A percentile compares a stretch with the other conserved stretches of the same genome.
phyloP scores from a whole-genome alignment of 495 filamentous ascomycete genomes.

The Thermochaetoides thermophila region DNA sequence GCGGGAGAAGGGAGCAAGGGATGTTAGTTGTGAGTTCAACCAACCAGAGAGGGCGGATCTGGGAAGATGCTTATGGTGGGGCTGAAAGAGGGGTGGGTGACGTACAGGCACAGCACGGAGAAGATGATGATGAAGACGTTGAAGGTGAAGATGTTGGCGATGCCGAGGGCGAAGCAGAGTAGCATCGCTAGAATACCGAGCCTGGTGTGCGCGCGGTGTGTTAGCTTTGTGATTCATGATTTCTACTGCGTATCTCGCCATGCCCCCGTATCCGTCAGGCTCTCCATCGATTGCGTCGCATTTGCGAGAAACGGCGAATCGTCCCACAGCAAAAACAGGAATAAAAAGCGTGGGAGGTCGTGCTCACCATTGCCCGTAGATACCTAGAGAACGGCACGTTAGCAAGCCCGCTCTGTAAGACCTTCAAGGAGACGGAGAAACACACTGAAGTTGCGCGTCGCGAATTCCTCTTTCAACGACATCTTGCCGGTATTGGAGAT shows the following conservation, averaged over 20 bases:
- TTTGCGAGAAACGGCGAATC: no score
- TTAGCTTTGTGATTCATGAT: constrained; percentile 8
- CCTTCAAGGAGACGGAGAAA: constrained; percentile 4
- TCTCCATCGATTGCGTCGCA: no score
- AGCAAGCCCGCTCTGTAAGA: constrained; percentile 6
- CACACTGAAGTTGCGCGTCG: constrained; percentile 96
- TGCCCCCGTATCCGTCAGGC: no score
- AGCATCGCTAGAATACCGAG: constrained; percentile 87
- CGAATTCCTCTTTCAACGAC: constrained; percentile 61
- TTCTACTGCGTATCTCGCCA: no score
- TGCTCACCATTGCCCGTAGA: constrained; percentile 97
- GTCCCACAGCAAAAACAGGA: no score
- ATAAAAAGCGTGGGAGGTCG: no score
- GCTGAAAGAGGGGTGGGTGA: constrained; percentile 17
- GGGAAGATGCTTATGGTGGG: no score
- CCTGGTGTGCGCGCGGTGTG: constrained; percentile 45
- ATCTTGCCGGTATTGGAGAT: constrained; percentile 20
- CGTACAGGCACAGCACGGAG: constrained; percentile 74
- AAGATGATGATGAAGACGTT: constrained; percentile 59
- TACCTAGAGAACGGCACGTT: constrained; percentile 47
- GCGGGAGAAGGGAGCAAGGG: neutral
- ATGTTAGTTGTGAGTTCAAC: no score
- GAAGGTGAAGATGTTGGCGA: constrained; percentile 72
- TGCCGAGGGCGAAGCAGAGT: constrained; percentile 86
- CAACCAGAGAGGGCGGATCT: no score